Evolutionary conservation across 1,284 basidiomycete genomes (phyloP), one percentile per base, ranked within the genome.

Genomic region (Cryptococcus floricola): DNA sequence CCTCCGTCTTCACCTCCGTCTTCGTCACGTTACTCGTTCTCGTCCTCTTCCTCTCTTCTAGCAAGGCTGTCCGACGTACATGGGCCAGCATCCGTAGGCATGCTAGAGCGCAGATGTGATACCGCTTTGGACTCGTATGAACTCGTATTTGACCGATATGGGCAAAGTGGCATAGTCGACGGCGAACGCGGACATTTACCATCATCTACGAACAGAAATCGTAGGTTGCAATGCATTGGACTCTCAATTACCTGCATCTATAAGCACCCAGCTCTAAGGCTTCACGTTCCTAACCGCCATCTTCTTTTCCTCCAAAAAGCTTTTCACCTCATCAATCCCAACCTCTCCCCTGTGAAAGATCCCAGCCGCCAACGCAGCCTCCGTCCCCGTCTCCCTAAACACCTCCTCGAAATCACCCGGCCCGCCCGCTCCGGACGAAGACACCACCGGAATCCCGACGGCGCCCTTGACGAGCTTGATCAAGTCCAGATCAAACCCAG

Each of bases 331-430:
- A 61, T 77, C 77, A 50, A 84, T 80, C 18, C 77, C 78, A 16
- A 98, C 91, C 74, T 98, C 89, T 56, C 83, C 84, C 37, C 96
- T 81, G 77, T 99, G 96, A 79, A 99, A 99, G 66, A 98, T 97
- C 4, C 96, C 96, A 16, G 96, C 96, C 4, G 96, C 96, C 54
- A 99, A 78, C 0, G 90, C 96, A 37, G 96, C 92, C 77, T 98
- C 96, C 0, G 87, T 91, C 3, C 79, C 81, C 4, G 91, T 92
- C 66, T 83, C 78, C 55, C 80, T 72, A 74, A 97, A 98, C 18
- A 96, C 88, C 53, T 92, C 83, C 34, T 86, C 82, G 75, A 99
- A 98, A 77, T 99, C 91, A 52, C 83, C 81, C 10, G 82, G 77
- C 38, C 78, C 80, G 5, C 96, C 96, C 25, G 96, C 96, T 1